phyloP scores from a whole-genome alignment of 2,329 filamentous ascomycete genomes.

The Camillea tinctor region DNA sequence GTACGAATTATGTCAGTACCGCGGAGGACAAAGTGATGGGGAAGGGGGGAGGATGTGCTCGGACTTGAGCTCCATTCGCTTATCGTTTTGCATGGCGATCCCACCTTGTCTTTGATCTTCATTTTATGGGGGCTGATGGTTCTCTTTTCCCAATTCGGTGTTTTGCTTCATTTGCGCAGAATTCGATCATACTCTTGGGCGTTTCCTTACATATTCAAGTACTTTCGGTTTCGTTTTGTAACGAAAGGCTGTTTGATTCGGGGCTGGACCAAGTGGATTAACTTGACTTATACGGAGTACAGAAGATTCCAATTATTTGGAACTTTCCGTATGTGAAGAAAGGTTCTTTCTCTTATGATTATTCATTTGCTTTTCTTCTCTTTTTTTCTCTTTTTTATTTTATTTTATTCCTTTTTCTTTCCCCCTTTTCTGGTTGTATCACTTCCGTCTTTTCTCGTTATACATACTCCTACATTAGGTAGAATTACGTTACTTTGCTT shows the following conservation, averaged over 20 bases:
- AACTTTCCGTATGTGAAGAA: background rate
- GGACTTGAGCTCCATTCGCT: background rate
- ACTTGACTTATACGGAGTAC: too few species aligned
- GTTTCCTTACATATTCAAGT: too few species aligned
- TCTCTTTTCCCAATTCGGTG: background rate
- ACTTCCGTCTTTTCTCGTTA: background rate
- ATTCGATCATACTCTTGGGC: background rate
- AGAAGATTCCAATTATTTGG: too few species aligned
- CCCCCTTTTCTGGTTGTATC: background rate
- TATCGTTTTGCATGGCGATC: background rate
- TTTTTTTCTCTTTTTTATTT: slow-evolving; percentile 3
- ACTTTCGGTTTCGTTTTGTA: background rate
- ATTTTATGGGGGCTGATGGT: background rate
- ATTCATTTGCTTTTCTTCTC: slow-evolving; percentile 15
- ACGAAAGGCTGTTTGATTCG: background rate
- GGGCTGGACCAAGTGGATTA: too few species aligned
- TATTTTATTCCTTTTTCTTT: background rate
- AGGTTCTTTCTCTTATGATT: background rate
- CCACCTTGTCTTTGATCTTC: background rate
- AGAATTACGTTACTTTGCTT: background rate
- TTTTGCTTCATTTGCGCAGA: background rate
- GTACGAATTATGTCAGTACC: background rate
- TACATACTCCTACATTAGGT: too few species aligned
- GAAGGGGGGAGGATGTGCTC: background rate
- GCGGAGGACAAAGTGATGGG: background rate